Base-by-base conservation (phyloP, 495 filamentous ascomycete genomes). In the Jackrogersella minutella region DNA sequence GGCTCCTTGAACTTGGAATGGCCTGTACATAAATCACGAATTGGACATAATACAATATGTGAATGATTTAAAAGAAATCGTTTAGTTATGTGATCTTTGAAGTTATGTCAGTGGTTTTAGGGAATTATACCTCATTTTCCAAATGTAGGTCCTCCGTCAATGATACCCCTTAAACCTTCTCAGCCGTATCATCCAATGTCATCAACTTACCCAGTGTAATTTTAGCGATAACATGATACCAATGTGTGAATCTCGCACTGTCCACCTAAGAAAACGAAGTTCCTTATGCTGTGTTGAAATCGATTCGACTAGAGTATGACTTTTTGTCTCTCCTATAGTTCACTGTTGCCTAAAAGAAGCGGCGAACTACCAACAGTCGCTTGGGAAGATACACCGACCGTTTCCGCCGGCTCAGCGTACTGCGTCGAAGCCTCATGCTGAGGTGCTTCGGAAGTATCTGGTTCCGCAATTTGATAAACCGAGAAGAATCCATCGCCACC, bases 401-500 rank as follows among this genome's bases (percentile, higher is more conserved):
- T 50, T 19, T 28, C 21, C 9, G 11, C 13, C 13, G 59, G 19
- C 28, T 52, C 58, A 17, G 39, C 13, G 28, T 7, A 5, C 16
- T 50, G 55, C 11, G 61, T 52, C 30, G 36, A 14, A 8, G 33
- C 31, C 36, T 58, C 10, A 11, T 13, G 33, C 7, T 39, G 17
- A 17, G 10, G 13, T 10, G 31, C 24, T 40, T 41, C 24, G 4
- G 16, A 34, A 14, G 51, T 14, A 17, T 41, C 62, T 10, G 17
- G 17, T 8, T 43, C 40, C 3, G 13, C 11, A n/a, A 39, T 22
- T 3, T 16, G 13, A 5, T 54, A 62, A 16, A 70, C 49, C n/a
- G 67, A 66, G 26, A 66, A 57, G 40, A 58, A 66, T 2, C 57
- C 58, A 31, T 13, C 5, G 10, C 58, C 67, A 6, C 67, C 67